These are phyloP conservation scores for Cenococcum geophilum DNA, from an alignment of 495 filamentous ascomycete genomes.

Conservation along the genomic window DNA sequence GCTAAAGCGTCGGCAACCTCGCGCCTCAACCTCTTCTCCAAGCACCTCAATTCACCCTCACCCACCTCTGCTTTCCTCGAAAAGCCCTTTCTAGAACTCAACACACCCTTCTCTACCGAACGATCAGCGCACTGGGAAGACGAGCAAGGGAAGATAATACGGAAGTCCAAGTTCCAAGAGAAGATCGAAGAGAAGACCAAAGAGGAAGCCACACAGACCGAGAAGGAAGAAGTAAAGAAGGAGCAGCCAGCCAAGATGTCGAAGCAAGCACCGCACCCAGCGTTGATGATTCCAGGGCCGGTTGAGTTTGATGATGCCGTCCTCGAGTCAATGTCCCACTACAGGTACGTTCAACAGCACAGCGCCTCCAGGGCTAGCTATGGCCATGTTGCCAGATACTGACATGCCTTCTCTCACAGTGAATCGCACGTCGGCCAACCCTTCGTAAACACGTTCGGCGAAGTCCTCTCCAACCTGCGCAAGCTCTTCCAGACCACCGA, in stretches of 20 bases:
- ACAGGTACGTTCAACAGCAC: conserved; percentile 53
- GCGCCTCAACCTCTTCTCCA: too few relatives aligned
- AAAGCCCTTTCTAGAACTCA: too few relatives aligned
- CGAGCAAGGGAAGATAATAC: too few relatives aligned
- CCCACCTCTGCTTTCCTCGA: too few relatives aligned
- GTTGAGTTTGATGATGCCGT: conserved; percentile 99
- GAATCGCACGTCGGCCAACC: conserved; percentile 85
- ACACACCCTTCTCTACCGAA: conserved; percentile 63
- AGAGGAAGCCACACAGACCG: too few relatives aligned
- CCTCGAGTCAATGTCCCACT: conserved; percentile 90
- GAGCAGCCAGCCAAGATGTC: conserved; percentile 60
- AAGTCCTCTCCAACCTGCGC: conserved; percentile 78
- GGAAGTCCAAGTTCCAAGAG: too few relatives aligned
- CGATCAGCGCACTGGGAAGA: conserved; percentile 43
- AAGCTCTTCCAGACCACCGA: conserved; percentile 86
- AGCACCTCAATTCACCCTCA: too few relatives aligned
- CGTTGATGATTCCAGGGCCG: conserved; percentile 89
- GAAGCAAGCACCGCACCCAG: conserved; percentile 68
- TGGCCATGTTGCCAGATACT: too few relatives aligned
- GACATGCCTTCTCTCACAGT: too few relatives aligned
- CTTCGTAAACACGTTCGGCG: conserved; percentile 87
- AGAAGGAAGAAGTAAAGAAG: too few relatives aligned
- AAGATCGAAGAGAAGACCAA: too few relatives aligned
- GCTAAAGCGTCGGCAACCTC: too few relatives aligned
- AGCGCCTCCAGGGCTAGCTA: background rate